These are phyloP conservation scores for Colletotrichum caudatum DNA, from an alignment of 2,329 filamentous ascomycete genomes.

Conservation along the genomic window DNA sequence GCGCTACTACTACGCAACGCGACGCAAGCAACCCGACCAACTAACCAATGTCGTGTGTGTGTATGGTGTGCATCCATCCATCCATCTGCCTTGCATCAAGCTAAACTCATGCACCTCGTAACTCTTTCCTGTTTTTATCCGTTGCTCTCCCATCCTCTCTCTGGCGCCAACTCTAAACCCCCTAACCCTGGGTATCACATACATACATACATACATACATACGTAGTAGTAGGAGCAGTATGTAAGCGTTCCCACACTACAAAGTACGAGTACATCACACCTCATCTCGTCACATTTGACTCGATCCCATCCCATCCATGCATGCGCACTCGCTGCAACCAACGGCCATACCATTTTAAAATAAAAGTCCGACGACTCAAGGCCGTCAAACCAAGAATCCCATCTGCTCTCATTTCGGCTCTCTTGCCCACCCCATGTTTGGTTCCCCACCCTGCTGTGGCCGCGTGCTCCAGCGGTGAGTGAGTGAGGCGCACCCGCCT, in stretches of 20 bases:
- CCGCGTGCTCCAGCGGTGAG: constrained; percentile 31
- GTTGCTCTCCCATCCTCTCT: not conserved
- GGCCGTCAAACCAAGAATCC: constrained; percentile 27
- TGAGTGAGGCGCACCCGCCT: constrained; percentile 23
- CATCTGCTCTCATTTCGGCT: constrained; percentile 38
- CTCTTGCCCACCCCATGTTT: constrained; percentile 32
- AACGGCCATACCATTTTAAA: too few species aligned
- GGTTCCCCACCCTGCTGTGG: constrained; percentile 25
- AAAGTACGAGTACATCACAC: not conserved
- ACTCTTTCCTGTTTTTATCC: not conserved
- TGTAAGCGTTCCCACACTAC: not conserved
- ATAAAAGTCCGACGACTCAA: not conserved
- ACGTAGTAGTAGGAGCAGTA: too few species aligned
- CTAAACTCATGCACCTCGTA: constrained; percentile 12
- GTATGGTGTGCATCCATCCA: too few species aligned
- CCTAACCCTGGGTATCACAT: not conserved
- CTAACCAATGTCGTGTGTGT: not conserved
- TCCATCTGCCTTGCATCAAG: not conserved
- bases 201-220: too few species aligned
- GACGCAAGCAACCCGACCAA: not conserved
- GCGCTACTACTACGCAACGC: too few species aligned
- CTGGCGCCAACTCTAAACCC: not conserved
- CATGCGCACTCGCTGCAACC: constrained; percentile 14
- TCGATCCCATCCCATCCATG: constrained; percentile 5
- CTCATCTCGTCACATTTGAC: not conserved